Base-by-base conservation (phyloP, 352 stramenopile species). In the Globisporangium megalacanthum region DNA sequence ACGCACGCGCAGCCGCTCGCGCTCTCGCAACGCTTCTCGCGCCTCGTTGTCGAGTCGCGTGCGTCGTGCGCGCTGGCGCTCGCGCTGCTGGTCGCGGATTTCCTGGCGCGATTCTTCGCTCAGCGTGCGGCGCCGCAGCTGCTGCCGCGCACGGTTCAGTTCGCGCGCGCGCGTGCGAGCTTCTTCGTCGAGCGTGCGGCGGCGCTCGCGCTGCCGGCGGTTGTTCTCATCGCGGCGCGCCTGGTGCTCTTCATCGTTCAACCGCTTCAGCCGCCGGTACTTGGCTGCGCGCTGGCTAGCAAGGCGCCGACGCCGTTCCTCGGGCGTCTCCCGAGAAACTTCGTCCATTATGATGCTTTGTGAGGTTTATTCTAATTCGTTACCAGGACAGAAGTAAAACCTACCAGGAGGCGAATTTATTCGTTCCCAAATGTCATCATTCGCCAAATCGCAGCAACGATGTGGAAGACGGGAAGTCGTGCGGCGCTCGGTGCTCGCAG, bases 201-300 rank as follows among this genome's bases (percentile, higher is more conserved):
- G 77, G 13, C 76, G 77, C 6, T 69, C 62, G 25, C 75, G 77
- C 54, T 89, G 79, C 8, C 73, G 62, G 11, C 48, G 62, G 19
- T 63, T 69, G 58, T 73, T 79, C 52, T 77, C 67, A 54, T 82
- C 65, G 4, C 77, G 68, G 53, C 79, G 79, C 29, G 62, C 47
- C 13, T 61, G 62, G 11, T 63, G 66, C 17, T 42, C 31, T 2
- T 62, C 50, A 15, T 29, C 41, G 8, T 20, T 6, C 41, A 70
- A 39, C 0, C 61, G 66, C 35, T 57, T 64, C 46, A 77, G 83
- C 54, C 77, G 71, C 8, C 81, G 75, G 49, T 89, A 88, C 68
- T 92, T 92, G 49, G 81, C 79, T 0, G 81, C 79, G 11, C 81
- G 75, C 25, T 71, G 72, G 68, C 77, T 92, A 13, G 72, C 62